Evolutionary conservation across 345 rosid species (phyloP).

Genomic region (Linum trigynum): DNA sequence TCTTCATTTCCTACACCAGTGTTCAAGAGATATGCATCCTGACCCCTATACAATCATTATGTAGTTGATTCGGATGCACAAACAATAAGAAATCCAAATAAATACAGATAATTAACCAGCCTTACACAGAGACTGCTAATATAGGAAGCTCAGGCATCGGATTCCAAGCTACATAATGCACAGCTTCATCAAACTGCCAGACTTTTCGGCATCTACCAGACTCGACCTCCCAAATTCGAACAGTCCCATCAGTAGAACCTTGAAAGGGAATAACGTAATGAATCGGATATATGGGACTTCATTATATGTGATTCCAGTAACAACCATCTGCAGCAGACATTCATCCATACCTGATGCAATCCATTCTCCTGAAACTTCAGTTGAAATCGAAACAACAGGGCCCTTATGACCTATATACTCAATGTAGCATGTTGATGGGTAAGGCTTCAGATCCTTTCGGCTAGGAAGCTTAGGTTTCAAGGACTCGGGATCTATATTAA

Average conservation of each 20-base stretch:
- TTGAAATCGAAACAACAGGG: conserved; percentile 63
- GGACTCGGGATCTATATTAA: conserved; percentile 84
- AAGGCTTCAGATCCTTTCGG: conserved; percentile 83
- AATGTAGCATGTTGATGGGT: conserved; percentile 59
- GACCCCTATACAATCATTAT: conserved; percentile 33
- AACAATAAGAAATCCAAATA: background rate
- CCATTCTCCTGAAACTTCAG: conserved; percentile 82
- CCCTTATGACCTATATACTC: conserved; percentile 91
- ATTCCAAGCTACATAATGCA: conserved; percentile 76
- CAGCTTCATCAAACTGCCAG: conserved; percentile 65
- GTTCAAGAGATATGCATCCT: conserved; percentile 46
- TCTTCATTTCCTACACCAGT: conserved; percentile 57
- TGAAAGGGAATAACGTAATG: conserved; percentile 10
- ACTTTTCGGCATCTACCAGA: conserved; percentile 53
- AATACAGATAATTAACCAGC: conserved; percentile 2
- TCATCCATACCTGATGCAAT: conserved; percentile 61
- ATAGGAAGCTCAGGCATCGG: conserved; percentile 69
- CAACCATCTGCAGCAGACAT: conserved; percentile 5
- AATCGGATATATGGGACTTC: conserved; percentile 2
- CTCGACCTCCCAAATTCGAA: conserved; percentile 72
- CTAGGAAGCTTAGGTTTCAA: conserved; percentile 90
- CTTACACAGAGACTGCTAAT: conserved; percentile 66
- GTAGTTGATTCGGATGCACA: conserved; percentile 1
- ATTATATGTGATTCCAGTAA: background rate
- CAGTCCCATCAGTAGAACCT: conserved; percentile 77